Percentiles rank a stretch among this genome's conserved stretches.
These are phyloP conservation scores for Oxyria digyna DNA, from an alignment of 148 eudicot species.

Conservation along the genomic window DNA sequence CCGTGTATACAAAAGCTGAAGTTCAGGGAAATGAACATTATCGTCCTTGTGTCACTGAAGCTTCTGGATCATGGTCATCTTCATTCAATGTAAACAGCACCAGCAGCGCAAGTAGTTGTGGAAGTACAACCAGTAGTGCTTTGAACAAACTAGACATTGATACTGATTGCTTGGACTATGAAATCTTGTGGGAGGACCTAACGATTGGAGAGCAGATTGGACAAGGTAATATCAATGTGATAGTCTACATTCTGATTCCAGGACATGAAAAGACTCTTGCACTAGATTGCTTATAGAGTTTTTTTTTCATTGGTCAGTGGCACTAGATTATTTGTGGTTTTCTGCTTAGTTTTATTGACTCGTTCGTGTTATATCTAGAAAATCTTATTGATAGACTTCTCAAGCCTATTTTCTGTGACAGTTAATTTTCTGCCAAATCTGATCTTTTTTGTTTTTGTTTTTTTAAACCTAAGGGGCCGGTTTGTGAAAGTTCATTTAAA, in stretches of 20 bases:
- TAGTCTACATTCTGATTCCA: background rate
- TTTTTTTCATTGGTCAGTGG: background rate
- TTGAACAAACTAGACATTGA: slow-evolving; percentile 66
- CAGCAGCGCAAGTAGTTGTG: slow-evolving; percentile 85
- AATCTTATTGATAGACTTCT: background rate
- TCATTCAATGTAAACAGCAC: slow-evolving; percentile 58
- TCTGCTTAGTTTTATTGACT: background rate
- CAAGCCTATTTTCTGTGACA: background rate
- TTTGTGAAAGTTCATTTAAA: too few relatives aligned
- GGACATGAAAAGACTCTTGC: background rate
- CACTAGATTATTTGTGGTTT: background rate
- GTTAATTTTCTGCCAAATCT: background rate
- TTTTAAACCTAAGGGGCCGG: too few relatives aligned
- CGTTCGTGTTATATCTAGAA: background rate
- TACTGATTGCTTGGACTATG: slow-evolving; percentile 69
- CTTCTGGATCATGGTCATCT: slow-evolving; percentile 78
- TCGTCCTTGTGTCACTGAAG: slow-evolving; percentile 43
- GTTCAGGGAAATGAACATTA: slow-evolving; percentile 28
- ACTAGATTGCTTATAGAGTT: background rate
- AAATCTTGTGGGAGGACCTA: slow-evolving; percentile 95
- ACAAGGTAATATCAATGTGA: slow-evolving; percentile 43
- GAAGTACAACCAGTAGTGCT: slow-evolving; percentile 72
- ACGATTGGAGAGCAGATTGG: slow-evolving; percentile 92
- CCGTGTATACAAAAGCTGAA: slow-evolving; percentile 33
- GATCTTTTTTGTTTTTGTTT: background rate